These are phyloP conservation scores for Aspergillus fijiensis DNA, from an alignment of 2,329 filamentous ascomycete species.

Conservation along the genomic window DNA sequence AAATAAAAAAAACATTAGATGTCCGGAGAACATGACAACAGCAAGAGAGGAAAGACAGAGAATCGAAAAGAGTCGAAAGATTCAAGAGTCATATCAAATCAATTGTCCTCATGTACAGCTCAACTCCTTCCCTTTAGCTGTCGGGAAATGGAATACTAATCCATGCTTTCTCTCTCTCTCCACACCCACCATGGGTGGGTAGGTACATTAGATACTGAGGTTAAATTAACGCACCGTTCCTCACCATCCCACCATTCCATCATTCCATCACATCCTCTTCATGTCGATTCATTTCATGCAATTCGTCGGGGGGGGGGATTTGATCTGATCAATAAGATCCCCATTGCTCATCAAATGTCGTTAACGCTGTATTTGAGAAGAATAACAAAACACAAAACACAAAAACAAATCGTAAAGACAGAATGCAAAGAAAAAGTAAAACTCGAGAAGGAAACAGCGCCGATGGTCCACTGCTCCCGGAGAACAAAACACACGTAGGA, in stretches of 20 bases:
- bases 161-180: neutral
- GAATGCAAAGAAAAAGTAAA: neutral
- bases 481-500: neutral
- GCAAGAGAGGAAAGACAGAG: neutral
- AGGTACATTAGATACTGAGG: too few species aligned
- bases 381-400: neutral
- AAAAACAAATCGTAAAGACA: neutral
- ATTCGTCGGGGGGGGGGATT: neutral
- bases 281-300: neutral
- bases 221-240: too few species aligned
- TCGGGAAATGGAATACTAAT: neutral
- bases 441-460: neutral
- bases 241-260: too few species aligned
- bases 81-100: neutral
- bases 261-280: neutral
- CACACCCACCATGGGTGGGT: too few species aligned
- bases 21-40: neutral
- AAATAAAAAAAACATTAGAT: too few species aligned
- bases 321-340: neutral
- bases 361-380: neutral
- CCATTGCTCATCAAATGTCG: constrained; percentile 3
- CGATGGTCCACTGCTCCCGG: neutral
- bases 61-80: neutral
- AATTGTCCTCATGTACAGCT: neutral
- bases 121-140: neutral